These are phyloP conservation scores for Sclerotiophoma versabilis DNA, from an alignment of 2,329 filamentous ascomycete genomes.

Conservation along the genomic window DNA sequence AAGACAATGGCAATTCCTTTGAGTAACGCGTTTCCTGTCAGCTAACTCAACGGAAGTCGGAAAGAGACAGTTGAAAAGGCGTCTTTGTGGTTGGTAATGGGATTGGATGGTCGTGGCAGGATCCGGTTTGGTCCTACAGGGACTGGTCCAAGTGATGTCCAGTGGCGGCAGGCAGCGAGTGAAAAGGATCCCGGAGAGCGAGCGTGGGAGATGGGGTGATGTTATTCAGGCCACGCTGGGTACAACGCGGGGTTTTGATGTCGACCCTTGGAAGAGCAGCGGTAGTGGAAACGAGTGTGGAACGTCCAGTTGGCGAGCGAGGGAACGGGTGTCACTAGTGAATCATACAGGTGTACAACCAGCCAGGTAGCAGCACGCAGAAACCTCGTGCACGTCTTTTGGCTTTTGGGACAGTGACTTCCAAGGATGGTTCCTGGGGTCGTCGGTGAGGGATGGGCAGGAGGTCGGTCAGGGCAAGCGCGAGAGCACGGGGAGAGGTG, in stretches of 20 bases:
- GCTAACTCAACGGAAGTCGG: constrained; percentile 1
- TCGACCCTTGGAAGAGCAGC: constrained; percentile 25
- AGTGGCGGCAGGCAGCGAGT: constrained; percentile 14
- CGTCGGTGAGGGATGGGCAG: constrained; percentile 16
- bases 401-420: constrained; percentile 21
- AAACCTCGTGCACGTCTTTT: constrained; percentile 36
- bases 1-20: constrained; percentile 2
- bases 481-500: constrained; percentile 22
- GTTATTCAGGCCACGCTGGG: constrained; percentile 22
- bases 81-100: background rate
- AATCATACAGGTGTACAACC: constrained; percentile 14
- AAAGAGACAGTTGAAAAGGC: constrained; percentile 5
- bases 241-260: constrained; percentile 28
- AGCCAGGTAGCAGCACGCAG: constrained; percentile 16
- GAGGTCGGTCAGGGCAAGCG: constrained; percentile 21
- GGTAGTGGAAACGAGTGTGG: constrained; percentile 44
- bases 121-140: constrained; percentile 11
- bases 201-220: constrained; percentile 22
- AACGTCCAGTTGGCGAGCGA: constrained; percentile 33
- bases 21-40: background rate
- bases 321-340: constrained; percentile 36
- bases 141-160: constrained; percentile 5
- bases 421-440: constrained; percentile 3
- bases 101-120: background rate
- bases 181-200: constrained; percentile 18